Percentiles rank a stretch among this genome's conserved stretches.
phyloP scores from a whole-genome alignment of 371 early-diverging fungal species.

The Mortierella sp. region DNA sequence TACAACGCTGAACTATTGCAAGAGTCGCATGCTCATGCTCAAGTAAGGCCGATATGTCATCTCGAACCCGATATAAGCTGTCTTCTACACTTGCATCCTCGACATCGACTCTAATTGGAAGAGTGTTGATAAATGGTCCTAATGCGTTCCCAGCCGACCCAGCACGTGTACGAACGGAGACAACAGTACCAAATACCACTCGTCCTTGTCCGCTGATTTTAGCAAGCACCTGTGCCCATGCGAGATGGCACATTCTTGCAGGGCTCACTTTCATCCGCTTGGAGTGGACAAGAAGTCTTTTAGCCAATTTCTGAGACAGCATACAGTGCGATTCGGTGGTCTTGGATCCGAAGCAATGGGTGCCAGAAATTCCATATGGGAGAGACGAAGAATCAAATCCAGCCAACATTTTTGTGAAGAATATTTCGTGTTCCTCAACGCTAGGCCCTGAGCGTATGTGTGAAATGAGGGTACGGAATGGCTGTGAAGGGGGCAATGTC shows the following conservation, averaged over 20 bases:
- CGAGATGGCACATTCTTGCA: slow-evolving; percentile 24
- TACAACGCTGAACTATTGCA: slow-evolving; percentile 30
- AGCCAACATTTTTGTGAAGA: neutral
- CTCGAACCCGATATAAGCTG: slow-evolving; percentile 12
- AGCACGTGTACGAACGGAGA: slow-evolving; percentile 4
- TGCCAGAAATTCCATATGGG: neutral
- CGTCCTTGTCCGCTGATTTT: slow-evolving; percentile 13
- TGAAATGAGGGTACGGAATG: neutral
- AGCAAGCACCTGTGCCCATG: slow-evolving; percentile 21
- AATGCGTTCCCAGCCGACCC: slow-evolving; percentile 4
- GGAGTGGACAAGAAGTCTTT: neutral
- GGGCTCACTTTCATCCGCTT: slow-evolving; percentile 19
- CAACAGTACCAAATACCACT: slow-evolving; percentile 27
- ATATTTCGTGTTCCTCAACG: neutral
- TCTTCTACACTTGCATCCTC: slow-evolving; percentile 13
- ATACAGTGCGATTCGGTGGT: neutral
- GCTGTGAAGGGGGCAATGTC: too few relatives aligned
- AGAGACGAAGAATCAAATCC: neutral
- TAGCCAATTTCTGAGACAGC: neutral
- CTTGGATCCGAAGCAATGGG: neutral
- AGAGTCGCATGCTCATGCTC: slow-evolving; percentile 26
- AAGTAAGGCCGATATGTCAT: neutral
- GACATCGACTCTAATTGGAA: slow-evolving; percentile 27
- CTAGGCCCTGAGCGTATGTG: neutral
- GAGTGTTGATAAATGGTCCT: slow-evolving; percentile 28